Conservation (phyloP, 768 basidiomycete species). For the Tylopilus plumbeoviolaceoides region DNA sequence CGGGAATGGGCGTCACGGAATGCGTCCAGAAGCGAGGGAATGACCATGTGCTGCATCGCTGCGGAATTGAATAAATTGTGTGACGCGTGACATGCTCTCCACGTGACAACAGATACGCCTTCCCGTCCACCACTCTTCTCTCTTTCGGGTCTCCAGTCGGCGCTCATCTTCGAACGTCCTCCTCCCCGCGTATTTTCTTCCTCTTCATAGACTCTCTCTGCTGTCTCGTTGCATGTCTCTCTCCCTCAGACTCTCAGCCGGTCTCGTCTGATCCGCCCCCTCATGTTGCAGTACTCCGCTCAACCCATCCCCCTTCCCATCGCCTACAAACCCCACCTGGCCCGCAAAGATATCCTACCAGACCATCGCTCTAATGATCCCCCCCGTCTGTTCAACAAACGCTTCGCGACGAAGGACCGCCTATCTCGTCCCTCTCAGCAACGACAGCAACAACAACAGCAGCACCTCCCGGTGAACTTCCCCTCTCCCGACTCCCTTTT, state of each 20-base stretch:
- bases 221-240: constrained; percentile 25
- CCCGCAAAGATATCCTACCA: constrained; percentile 32
- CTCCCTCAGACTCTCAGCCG: constrained; percentile 30
- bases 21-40: background rate
- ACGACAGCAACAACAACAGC: constrained; percentile 11
- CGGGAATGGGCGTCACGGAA: constrained; percentile 1
- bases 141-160: constrained; percentile 19
- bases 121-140: background rate
- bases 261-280: constrained; percentile 54
- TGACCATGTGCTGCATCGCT: constrained; percentile 13
- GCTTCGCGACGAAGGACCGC: constrained; percentile 31
- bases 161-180: constrained; percentile 17
- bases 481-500: constrained; percentile 14
- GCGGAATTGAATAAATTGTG: constrained; percentile 7
- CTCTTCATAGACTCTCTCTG: constrained; percentile 7
- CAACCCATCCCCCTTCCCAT: constrained; percentile 33
- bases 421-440: constrained; percentile 14
- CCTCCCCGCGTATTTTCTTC: background rate
- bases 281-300: constrained; percentile 58
- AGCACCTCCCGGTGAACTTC: constrained; percentile 5
- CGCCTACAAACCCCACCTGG: constrained; percentile 24
- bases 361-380: constrained; percentile 28
- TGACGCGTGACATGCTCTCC: constrained; percentile 4
- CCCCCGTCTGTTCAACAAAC: constrained; percentile 33
- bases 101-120: constrained; percentile 1